Base-by-base conservation (phyloP, 2,329 filamentous ascomycete species). In the Trichoderma sp. region DNA sequence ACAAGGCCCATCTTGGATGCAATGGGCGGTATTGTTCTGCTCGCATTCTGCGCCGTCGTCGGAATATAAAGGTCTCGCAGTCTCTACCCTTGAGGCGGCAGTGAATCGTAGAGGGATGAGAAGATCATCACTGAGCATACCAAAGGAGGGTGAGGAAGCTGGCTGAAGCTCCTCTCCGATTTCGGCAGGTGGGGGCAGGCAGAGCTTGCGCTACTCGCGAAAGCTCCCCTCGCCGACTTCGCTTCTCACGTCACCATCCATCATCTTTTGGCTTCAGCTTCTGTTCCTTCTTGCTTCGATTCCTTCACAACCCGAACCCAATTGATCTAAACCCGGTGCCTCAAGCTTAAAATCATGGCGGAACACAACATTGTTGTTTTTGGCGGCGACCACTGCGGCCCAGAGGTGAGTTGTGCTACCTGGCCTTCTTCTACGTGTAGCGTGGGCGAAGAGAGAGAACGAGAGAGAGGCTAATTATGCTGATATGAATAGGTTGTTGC, bases 311-410 rank as follows among this genome's bases (percentile, higher is more conserved):
- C 1, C 6, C 30, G 6, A 30, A 30, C 30, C 6, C 30, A 30
- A 30, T 30, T 30, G 30, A 30, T 30, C 7, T 3, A 9, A 28
- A 9, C 6, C 9, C 7, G 7, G 9, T 9, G 1, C 7, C 7
- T 9, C 30, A 30, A 30, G 30, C 6, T 30, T 21, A 7, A 24
- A 12, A 82, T 71, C 61, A 92, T 92, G 90, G 78, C 88, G 70
- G 82, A 85, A 58, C 88, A 87, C 76, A 92, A 92, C 69, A 90
- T 93, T 75, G 90, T 93, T 68, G 90, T 94, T 66, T 91, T 94
- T 76, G 90, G 79, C 60, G 91, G 91, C 74, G 92, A 96, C 81
- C 91, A 95, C 78, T 92, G 89, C 74, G 91, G 92, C 76, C 92
- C 92, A 1, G 91, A 96, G 87, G 91, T 92, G 54, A 63, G 34